Percentiles rank a stretch among this genome's conserved stretches.
phyloP scores from a whole-genome alignment of 345 rosid species.

The Linum tenue region DNA sequence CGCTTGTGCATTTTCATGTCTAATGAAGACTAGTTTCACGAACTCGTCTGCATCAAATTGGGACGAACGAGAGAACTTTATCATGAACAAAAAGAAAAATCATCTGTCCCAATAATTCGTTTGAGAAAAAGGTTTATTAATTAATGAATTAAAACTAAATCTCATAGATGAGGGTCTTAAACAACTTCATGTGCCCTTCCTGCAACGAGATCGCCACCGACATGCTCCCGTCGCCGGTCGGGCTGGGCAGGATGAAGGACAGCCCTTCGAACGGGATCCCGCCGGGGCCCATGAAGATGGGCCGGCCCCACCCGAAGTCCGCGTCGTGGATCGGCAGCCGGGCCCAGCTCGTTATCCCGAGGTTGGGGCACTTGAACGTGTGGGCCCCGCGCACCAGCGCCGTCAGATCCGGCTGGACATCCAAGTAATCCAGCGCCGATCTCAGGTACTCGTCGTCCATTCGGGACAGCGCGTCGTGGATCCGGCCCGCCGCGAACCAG shows the following conservation, averaged over 20 bases:
- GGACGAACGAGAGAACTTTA: too few relatives aligned
- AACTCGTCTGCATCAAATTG: too few relatives aligned
- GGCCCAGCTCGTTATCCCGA: conserved; percentile 85
- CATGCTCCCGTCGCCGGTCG: conserved; percentile 65
- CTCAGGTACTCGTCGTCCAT: conserved; percentile 81
- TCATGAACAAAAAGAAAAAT: too few relatives aligned
- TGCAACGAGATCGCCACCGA: conserved; percentile 77
- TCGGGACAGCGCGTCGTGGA: conserved; percentile 65
- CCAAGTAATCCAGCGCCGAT: conserved; percentile 91
- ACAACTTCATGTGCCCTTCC: conserved; percentile 66
- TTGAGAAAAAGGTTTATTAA: too few relatives aligned
- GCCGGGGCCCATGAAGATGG: conserved; percentile 90
- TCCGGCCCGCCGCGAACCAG: conserved; percentile 71
- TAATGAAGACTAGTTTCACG: too few relatives aligned
- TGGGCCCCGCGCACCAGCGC: conserved; percentile 78
- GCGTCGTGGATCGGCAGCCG: conserved; percentile 83
- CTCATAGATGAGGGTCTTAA: conserved; percentile 51
- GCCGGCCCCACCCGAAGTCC: conserved; percentile 94
- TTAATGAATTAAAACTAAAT: too few relatives aligned
- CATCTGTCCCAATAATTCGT: too few relatives aligned
- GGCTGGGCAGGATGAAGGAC: conserved; percentile 67
- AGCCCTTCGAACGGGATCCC: conserved; percentile 76
- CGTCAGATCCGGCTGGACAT: conserved; percentile 75
- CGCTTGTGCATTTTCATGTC: too few relatives aligned
- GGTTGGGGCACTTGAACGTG: conserved; percentile 73